Conservation (phyloP, 352 stramenopile genomes). For the Phytophthora megakarya region DNA sequence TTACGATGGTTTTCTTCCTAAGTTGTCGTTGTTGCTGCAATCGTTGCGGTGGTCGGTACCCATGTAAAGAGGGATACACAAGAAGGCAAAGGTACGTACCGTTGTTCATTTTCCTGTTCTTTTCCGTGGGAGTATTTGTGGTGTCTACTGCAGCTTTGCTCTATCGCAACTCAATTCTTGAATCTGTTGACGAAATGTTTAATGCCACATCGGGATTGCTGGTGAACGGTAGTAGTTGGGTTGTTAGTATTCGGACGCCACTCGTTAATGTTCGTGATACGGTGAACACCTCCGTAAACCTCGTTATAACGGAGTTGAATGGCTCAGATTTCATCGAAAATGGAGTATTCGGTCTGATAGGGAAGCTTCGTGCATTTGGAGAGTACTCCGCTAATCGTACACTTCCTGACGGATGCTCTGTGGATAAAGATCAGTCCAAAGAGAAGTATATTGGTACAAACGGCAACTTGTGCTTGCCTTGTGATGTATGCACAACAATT, state of each 20-base stretch:
- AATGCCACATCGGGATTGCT: constrained; percentile 38
- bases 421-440: constrained; percentile 20
- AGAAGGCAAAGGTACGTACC: constrained; percentile 60
- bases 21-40: constrained; percentile 76
- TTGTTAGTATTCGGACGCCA: constrained; percentile 43
- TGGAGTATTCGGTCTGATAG: constrained; percentile 40
- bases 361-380: constrained; percentile 39
- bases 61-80: constrained; percentile 55
- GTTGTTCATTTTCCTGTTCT: constrained; percentile 64
- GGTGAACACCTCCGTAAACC: constrained; percentile 37
- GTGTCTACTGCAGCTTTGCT: constrained; percentile 49
- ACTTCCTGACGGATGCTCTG: constrained; percentile 44
- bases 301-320: constrained; percentile 39
- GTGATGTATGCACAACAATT: constrained; percentile 44
- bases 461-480: constrained; percentile 53
- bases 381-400: constrained; percentile 38
- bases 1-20: constrained; percentile 68
- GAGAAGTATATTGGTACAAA: constrained; percentile 8
- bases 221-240: constrained; percentile 40
- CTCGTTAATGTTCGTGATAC: constrained; percentile 54
- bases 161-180: constrained; percentile 55
- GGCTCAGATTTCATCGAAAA: constrained; percentile 52
- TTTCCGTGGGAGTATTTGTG: constrained; percentile 45
- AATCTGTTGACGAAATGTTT: constrained; percentile 50
- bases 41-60: constrained; percentile 48